These are phyloP conservation scores for Pythium aristosporum DNA, from an alignment of 352 stramenopile species.

Conservation along the genomic window DNA sequence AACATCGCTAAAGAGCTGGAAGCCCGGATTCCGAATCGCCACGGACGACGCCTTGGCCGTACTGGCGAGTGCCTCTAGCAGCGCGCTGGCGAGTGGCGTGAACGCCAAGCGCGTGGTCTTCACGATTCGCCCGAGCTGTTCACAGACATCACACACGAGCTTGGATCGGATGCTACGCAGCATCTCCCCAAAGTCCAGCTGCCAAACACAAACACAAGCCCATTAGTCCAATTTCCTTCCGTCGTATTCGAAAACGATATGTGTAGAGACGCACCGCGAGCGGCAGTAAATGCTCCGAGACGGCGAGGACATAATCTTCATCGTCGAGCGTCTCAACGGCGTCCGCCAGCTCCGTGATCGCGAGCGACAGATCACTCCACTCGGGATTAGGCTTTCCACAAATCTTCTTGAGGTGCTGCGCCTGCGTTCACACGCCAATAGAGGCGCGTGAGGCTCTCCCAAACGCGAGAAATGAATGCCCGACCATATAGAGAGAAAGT, in stretches of 20 bases:
- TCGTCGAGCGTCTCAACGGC: conserved; percentile 41
- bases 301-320: conserved; percentile 27
- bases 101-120: conserved; percentile 46
- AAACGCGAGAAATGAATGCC: not conserved
- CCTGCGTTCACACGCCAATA: conserved; percentile 7
- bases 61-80: conserved; percentile 45
- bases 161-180: conserved; percentile 49
- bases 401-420: conserved; percentile 13
- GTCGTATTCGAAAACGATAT: not conserved
- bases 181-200: conserved; percentile 45
- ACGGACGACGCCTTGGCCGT: conserved; percentile 56
- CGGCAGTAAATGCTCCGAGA: conserved; percentile 37
- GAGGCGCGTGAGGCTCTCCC: not conserved
- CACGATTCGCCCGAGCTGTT: conserved; percentile 46
- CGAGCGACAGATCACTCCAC: conserved; percentile 40
- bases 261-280: conserved; percentile 40
- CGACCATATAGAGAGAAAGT: not conserved
- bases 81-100: conserved; percentile 50
- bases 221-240: not conserved
- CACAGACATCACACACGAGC: conserved; percentile 52
- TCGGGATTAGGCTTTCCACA: conserved; percentile 27
- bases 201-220: not conserved
- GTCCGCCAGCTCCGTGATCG: conserved; percentile 45
- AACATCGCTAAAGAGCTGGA: conserved; percentile 49
- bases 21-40: conserved; percentile 50